Base-by-base conservation (phyloP, 768 basidiomycete genomes). In the Boletales sp. region DNA sequence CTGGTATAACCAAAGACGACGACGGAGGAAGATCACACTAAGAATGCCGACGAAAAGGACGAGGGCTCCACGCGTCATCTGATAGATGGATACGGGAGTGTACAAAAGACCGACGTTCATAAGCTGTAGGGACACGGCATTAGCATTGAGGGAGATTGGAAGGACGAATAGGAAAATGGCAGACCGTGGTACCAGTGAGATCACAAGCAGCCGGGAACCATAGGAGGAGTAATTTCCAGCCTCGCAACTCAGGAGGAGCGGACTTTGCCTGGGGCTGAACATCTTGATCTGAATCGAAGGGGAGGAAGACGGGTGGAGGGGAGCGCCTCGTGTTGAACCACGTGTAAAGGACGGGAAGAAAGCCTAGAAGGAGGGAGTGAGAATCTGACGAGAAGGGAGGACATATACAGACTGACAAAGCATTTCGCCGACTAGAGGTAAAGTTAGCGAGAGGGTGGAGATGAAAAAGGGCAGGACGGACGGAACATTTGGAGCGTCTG, bases 91-190 rank as follows among this genome's bases (percentile, higher is more conserved):
- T 47, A 99, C 97, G 27, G 95, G 95, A 2, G 94, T 94, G 69
- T 94, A 92, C 34, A 99, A 79, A 41, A 99, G 79, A 47, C 97
- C 97, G 57, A 95, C 77, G 64, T 97, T 97, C 97, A 98, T 97
- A 57, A 97, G 72, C 72, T 77, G 65, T 58, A 55, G 37, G 46
- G 42, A 48, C 48, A 48, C 32, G 54, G 45, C 46, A 58, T 68
- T 40, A 62, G 63, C 43, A 42, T 48, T 50, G 43, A 36, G 41
- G 27, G 29, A 51, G 19, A 32, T 47, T 37, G 31, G 45, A 49
- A 56, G 34, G 39, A 47, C 50, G 56, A 51, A 53, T 45, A 54
- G 48, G 56, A 54, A 48, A 38, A 45, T 37, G 40, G 77, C 87
- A 68, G 57, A 88, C 88, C 47, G 92, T 94, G 19, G 93, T 94